Percentiles rank a stretch among this genome's conserved stretches.
Conservation (phyloP, 2,329 filamentous ascomycete genomes). For the Aureobasidium sp. region DNA sequence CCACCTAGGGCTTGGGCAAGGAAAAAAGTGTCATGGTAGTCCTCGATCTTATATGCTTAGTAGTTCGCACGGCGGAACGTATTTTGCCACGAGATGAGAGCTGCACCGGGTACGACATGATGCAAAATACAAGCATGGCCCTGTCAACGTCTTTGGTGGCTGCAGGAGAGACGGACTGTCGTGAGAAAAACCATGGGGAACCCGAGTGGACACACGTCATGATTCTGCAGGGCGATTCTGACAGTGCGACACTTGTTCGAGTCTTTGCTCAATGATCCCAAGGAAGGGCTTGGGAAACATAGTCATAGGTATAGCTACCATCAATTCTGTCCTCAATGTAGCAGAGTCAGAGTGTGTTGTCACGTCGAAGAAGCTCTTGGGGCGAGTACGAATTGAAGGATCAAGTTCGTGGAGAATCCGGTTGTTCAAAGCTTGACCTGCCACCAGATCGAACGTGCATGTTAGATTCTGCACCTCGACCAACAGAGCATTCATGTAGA, state of each 20-base stretch:
- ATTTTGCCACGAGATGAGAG: background rate
- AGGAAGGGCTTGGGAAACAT: background rate
- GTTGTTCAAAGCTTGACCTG: background rate
- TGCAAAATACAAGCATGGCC: conserved; percentile 10
- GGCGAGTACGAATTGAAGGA: background rate
- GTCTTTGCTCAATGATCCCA: background rate
- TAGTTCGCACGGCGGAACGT: background rate
- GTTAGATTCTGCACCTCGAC: conserved; percentile 1
- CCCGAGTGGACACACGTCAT: conserved; percentile 6
- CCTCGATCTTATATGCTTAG: background rate
- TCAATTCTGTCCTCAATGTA: too few relatives aligned
- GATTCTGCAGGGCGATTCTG: background rate
- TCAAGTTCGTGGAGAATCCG: background rate
- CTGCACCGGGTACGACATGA: background rate
- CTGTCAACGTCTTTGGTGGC: background rate
- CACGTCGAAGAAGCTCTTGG: background rate
- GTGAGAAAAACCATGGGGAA: background rate
- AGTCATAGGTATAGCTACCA: too few relatives aligned
- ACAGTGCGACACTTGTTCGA: background rate
- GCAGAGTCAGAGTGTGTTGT: background rate
- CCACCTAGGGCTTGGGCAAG: background rate
- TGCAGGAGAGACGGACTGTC: background rate
- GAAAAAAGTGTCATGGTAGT: background rate
- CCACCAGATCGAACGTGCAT: background rate
- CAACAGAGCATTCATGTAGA: too few relatives aligned